These are phyloP conservation scores for Jackrogersella minutella DNA, from an alignment of 495 filamentous ascomycete species.

Conservation along the genomic window DNA sequence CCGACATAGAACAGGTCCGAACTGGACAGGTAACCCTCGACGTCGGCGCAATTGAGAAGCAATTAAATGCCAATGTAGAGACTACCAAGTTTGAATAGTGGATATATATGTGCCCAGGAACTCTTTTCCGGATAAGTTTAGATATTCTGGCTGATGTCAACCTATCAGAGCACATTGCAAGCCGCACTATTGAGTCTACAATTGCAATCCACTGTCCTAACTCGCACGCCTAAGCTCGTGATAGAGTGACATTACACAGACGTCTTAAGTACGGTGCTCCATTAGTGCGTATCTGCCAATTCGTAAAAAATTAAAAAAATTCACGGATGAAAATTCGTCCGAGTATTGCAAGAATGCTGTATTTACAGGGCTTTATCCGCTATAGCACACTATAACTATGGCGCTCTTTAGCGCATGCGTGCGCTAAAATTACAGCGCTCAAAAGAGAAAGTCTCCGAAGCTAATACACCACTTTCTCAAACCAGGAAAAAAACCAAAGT, in stretches of 20 bases:
- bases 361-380: no score
- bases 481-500: no score
- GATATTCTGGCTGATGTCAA: not conserved
- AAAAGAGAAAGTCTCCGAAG: no score
- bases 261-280: no score
- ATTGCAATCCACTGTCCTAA: not conserved
- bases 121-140: not conserved
- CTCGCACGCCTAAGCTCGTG: not conserved
- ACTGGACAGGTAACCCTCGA: slow-evolving; percentile 39
- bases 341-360: no score
- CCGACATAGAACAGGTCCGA: slow-evolving; percentile 52
- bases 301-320: no score
- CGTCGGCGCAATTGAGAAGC: slow-evolving; percentile 69
- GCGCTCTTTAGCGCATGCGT: no score
- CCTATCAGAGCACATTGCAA: not conserved
- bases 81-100: not conserved
- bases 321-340: no score
- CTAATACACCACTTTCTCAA: no score
- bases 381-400: no score
- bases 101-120: not conserved
- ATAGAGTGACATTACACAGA: not conserved
- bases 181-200: not conserved
- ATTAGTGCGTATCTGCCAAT: no score
- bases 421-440: no score
- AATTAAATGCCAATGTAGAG: slow-evolving; percentile 62